Base-by-base conservation (phyloP, 164 flowering plant genomes). In the Sextonia rubra region DNA sequence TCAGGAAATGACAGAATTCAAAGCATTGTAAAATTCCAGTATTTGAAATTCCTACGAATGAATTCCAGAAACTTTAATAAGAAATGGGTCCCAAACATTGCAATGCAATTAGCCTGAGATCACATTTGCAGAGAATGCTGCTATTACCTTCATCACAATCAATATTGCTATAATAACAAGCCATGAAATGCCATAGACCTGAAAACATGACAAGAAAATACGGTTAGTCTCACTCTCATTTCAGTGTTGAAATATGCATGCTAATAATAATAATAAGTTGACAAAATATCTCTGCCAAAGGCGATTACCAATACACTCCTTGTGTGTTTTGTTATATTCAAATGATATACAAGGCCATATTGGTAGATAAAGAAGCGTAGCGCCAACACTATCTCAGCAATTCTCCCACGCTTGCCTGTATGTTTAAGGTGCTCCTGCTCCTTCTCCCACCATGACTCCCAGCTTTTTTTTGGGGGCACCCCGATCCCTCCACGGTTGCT, bases 391-490 rank as follows among this genome's bases (percentile, higher is more conserved):
- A 91, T 90, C 86, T 96, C 98, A 14, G 81, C 86, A 66, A 88
- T 71, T 20, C 83, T 80, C 5, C 99, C 99, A 70, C 94, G 91
- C 70, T 80, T 84, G 69, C 99, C 99, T 78, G 99, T 83, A 77
- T 87, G 80, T 8, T 80, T 91, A 48, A 96, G 97, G 85, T 96
- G 99, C 58, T 90, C 94, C 69, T 92, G 97, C 75, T 96, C 98
- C 76, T 90, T 91, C 71, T 93, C 98, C 99, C 98, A 96, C 99
- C 98, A 96, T 26, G 99, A 93, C 77, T 96, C 99, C 99, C 99
- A 96, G 82, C 99, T 96, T 76, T 91, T 91, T 55, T 85, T 91
- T 15, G 99, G 82, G 2, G 86, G 90, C 24, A 96, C 99, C 74
- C 98, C 98, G 58, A 91, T 93, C 32, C 99, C 99, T 7, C 99